Evolutionary conservation across 495 filamentous ascomycete species (phyloP), one percentile per base, ranked within the genome.

Genomic region (Tuber microsphaerosporum): DNA sequence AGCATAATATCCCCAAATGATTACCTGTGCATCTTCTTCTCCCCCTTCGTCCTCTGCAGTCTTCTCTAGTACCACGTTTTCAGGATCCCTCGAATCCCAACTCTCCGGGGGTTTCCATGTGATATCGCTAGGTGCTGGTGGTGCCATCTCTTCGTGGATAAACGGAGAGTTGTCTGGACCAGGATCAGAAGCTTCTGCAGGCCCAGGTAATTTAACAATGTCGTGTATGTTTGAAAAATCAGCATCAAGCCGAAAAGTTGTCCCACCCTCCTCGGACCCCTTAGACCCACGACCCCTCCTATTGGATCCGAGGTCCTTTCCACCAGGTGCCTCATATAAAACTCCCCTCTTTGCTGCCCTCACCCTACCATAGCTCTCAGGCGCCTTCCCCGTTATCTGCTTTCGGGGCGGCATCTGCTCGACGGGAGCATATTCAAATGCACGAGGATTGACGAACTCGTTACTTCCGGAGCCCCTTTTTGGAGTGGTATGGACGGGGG

Each of bases 311-410:
- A 68, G 61, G 46, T 72, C 71, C 41, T 51, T 73, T 19, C 70
- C 74, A 61, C 73, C 76, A 71, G 73, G 73, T 6, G 73, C 77
- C 34, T 79, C 77, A 51, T 75, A 71, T 2, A 76, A 71, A 41
- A 61, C 73, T 34, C 71, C 78, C 31, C 78, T 74, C 70, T 68
- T 80, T 37, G 69, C 43, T 44, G 69, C 71, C 37, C 71, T 69
- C 22, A 75, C 75, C 1, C 75, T 70, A 44, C 75, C 88, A 85
- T 73, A 88, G 88, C 82, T 90, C 88, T 41, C 89, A 84, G 78
- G n/a, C 37, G 70, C 70, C 34, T 73, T 71, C 41, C 68, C 69
- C 61, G 77, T 70, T 74, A 70, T 70, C 43, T 80, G 71, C 44
- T 75, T 81, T 46, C 75, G 72, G 42, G 70, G 71, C 39, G 75